Base-by-base conservation (phyloP, 805 yeast species). In the Clavispora santaluciae region DNA sequence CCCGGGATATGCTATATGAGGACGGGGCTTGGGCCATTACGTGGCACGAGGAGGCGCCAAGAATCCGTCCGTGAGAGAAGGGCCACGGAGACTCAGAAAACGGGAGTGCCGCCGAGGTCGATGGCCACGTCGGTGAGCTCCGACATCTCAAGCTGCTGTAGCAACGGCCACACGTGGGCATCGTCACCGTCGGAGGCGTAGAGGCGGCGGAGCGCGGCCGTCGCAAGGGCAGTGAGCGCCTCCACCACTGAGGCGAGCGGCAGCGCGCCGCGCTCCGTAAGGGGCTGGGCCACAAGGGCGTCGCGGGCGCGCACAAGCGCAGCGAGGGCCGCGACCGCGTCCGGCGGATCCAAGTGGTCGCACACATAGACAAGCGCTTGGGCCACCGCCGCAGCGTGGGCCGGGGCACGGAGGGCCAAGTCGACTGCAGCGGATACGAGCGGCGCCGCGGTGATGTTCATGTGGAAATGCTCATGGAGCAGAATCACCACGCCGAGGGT, bases 61-160 rank as follows among this genome's bases (percentile, higher is more conserved):
- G n/a, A n/a, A n/a, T n/a, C n/a, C n/a, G n/a, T n/a, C n/a, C n/a
- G n/a, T n/a, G n/a, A n/a, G n/a, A n/a, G n/a, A n/a, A n/a, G n/a
- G n/a, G n/a, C n/a, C n/a, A n/a, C n/a, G n/a, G n/a, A n/a, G n/a
- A n/a, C n/a, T n/a, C n/a, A n/a, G n/a, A 31, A 18, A 15, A 17
- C 13, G 8, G 50, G 43, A 10, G 40, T 13, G 33, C 40, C 54
- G n/a, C 53, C 54, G 24, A 44, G 29, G 22, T 39, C 29, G 6
- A 50, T 28, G 22, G 45, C 49, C 7, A 43, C 41, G 25, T 44
- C 46, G 9, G 49, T 30, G 33, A 50, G 48, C 31, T 46, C 53
- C 2, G 53, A 49, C 35, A 42, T 50, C 36, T 41, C 39, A 15
- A 46, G 39, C 25, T 42, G 41, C 21, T 33, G 39, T 20, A 50